Conservation (phyloP, 371 early-diverging fungal genomes). For the Mucor irregularis region DNA sequence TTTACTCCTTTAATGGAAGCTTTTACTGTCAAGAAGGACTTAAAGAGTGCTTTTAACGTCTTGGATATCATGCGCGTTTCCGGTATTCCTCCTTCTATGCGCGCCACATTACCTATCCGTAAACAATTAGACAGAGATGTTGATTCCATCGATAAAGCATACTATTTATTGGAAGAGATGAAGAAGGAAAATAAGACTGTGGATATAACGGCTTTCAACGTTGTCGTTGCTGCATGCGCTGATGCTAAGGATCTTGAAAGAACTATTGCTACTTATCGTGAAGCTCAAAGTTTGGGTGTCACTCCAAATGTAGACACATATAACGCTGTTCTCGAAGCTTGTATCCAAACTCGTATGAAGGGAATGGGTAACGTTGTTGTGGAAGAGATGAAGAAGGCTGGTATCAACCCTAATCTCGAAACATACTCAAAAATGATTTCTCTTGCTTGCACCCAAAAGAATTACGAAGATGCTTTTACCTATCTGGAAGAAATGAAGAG, state of each 20-base stretch:
- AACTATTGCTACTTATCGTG: constrained; percentile 56
- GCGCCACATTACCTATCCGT: constrained; percentile 43
- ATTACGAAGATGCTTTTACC: constrained; percentile 77
- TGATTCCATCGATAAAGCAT: constrained; percentile 50
- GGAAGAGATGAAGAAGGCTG: constrained; percentile 55
- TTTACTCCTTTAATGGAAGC: constrained; percentile 73
- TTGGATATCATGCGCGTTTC: constrained; percentile 66
- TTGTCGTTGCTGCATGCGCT: constrained; percentile 60
- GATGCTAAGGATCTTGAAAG: constrained; percentile 48
- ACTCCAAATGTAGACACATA: constrained; percentile 63
- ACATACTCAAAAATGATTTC: constrained; percentile 64
- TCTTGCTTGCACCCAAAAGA: constrained; percentile 49
- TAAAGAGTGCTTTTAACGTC: constrained; percentile 66
- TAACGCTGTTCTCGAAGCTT: constrained; percentile 62
- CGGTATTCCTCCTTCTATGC: constrained; percentile 45
- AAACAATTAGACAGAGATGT: constrained; percentile 25
- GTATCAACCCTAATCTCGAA: constrained; percentile 54
- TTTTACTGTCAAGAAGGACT: constrained; percentile 53
- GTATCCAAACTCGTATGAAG: constrained; percentile 51
- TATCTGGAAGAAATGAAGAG: constrained; percentile 81
- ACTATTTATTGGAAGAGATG: constrained; percentile 53
- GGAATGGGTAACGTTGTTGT: constrained; percentile 60
- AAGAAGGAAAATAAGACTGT: constrained; percentile 46
- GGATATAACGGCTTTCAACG: constrained; percentile 66
- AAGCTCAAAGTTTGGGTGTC: constrained; percentile 51